Conservation (phyloP, 768 basidiomycete species). For the Boletus rufocinnamomeus region DNA sequence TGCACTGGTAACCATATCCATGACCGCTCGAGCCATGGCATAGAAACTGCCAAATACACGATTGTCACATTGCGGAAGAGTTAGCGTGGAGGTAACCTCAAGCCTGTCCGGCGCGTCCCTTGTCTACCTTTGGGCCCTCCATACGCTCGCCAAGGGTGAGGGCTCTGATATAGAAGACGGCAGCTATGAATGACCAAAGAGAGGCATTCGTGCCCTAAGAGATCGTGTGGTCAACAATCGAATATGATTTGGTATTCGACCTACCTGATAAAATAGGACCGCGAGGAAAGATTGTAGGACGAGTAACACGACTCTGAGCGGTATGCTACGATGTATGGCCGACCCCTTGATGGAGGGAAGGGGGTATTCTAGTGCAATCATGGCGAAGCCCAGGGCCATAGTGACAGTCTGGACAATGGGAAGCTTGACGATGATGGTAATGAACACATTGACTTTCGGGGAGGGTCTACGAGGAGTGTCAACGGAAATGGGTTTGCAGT, state of each 20-base stretch:
- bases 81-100: constrained; percentile 34
- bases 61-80: neutral
- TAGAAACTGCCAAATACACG: neutral
- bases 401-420: constrained; percentile 74
- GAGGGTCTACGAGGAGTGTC: constrained; percentile 50
- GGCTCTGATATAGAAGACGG: constrained; percentile 66
- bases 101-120: constrained; percentile 57
- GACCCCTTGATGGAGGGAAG: constrained; percentile 56
- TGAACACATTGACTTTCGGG: constrained; percentile 60
- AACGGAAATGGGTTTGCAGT: neutral
- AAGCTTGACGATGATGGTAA: constrained; percentile 71
- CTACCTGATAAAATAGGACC: constrained; percentile 76
- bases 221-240: neutral
- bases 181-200: constrained; percentile 76
- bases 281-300: constrained; percentile 62
- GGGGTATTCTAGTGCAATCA: constrained; percentile 75
- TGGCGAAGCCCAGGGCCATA: constrained; percentile 58
- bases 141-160: constrained; percentile 68
- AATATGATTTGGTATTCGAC: constrained; percentile 15
- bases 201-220: constrained; percentile 82
- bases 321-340: constrained; percentile 64
- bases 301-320: constrained; percentile 62
- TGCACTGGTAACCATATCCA: neutral
- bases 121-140: constrained; percentile 62
- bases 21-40: neutral